phyloP scores from a whole-genome alignment of 2,329 filamentous ascomycete species.

The Neonectria coccinea region DNA sequence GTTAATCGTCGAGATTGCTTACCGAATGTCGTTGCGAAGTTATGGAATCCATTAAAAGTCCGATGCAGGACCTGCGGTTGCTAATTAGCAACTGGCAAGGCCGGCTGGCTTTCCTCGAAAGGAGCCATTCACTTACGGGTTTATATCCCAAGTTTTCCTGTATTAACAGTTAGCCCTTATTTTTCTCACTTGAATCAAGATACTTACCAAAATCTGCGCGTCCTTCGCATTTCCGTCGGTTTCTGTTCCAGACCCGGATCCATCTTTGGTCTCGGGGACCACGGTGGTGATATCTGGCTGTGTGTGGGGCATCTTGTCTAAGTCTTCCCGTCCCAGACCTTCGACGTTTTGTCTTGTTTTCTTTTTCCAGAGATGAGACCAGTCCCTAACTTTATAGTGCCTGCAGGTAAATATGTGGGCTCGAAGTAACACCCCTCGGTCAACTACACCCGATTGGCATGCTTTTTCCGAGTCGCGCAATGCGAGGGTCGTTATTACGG shows the following conservation, averaged over 20 bases:
- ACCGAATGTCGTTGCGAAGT: slow-evolving; percentile 71
- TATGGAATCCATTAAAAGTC: slow-evolving; percentile 68
- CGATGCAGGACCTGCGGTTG: slow-evolving; percentile 63
- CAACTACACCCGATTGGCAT: slow-evolving; percentile 5
- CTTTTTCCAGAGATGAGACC: background rate
- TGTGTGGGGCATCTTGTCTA: background rate
- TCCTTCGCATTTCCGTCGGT: slow-evolving; percentile 20
- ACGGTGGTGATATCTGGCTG: background rate
- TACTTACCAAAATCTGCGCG: slow-evolving; percentile 22
- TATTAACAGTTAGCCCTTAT: background rate
- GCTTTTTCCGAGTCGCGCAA: slow-evolving; percentile 3
- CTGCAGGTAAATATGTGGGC: slow-evolving; percentile 4
- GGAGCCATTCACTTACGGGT: slow-evolving; percentile 31
- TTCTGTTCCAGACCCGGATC: slow-evolving; percentile 4
- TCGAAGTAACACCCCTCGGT: background rate
- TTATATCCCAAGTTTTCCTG: slow-evolving; percentile 45
- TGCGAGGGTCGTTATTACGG: slow-evolving; percentile 7
- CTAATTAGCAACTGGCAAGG: background rate
- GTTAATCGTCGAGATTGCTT: slow-evolving; percentile 35
- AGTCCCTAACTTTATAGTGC: background rate
- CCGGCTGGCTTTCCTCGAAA: background rate
- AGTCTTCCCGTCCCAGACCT: background rate
- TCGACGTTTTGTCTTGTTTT: background rate
- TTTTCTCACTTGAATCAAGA: background rate
- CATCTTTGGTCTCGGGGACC: background rate